Evolutionary conservation across 2,329 filamentous ascomycete genomes (phyloP).

Genomic region (Xylaria digitata): DNA sequence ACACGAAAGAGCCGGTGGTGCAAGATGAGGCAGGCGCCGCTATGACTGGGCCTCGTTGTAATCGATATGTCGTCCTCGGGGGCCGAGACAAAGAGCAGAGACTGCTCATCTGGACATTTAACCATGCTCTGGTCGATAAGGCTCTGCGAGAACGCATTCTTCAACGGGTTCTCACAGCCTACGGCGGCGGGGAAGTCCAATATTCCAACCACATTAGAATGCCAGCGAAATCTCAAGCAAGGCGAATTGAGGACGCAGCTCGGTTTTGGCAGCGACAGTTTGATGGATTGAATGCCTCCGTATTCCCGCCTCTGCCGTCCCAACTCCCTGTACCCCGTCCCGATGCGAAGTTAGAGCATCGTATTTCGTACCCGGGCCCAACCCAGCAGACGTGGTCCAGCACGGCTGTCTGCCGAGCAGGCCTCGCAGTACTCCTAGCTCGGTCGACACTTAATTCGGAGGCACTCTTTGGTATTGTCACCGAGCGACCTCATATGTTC

Average conservation of each 20-base stretch:
- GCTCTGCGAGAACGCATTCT: slow-evolving; percentile 17
- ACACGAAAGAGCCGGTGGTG: slow-evolving; percentile 20
- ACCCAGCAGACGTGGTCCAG: slow-evolving; percentile 23
- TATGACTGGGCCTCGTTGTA: slow-evolving; percentile 29
- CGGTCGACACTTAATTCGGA: slow-evolving; percentile 23
- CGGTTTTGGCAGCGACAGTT: slow-evolving; percentile 30
- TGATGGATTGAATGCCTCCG: slow-evolving; percentile 20
- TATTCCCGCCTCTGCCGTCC: slow-evolving; percentile 20
- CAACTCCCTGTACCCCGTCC: slow-evolving; percentile 5
- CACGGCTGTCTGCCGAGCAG: slow-evolving; percentile 27
- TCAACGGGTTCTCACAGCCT: slow-evolving; percentile 16
- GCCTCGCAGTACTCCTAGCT: slow-evolving; percentile 30
- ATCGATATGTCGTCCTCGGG: slow-evolving; percentile 26
- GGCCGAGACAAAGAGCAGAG: slow-evolving; percentile 3
- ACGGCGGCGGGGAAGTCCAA: slow-evolving; percentile 11
- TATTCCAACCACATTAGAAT: slow-evolving; percentile 2
- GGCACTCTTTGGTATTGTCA: slow-evolving; percentile 30
- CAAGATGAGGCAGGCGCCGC: slow-evolving; percentile 30
- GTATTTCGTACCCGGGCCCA: slow-evolving; percentile 13
- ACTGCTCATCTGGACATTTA: slow-evolving; percentile 31
- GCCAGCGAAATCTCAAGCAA: background rate
- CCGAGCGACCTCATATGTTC: slow-evolving; percentile 20
- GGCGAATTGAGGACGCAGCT: slow-evolving; percentile 1
- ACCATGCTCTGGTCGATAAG: slow-evolving; percentile 25
- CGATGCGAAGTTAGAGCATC: slow-evolving; percentile 20